These are phyloP conservation scores for Naegleria fowleri DNA, from an alignment of 208 protist genomes.

Conservation along the genomic window DNA sequence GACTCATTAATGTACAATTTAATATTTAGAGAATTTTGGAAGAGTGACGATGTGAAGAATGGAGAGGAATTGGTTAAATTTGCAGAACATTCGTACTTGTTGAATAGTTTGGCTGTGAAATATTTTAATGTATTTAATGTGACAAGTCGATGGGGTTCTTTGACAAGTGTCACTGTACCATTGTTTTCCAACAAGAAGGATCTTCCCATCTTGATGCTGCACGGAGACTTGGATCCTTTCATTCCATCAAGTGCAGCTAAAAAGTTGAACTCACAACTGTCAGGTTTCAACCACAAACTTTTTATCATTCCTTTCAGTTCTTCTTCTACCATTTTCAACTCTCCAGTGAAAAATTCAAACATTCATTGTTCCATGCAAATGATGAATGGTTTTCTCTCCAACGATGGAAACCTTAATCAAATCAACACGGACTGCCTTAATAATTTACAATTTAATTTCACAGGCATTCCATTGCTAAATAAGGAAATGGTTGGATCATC, in stretches of 20 bases:
- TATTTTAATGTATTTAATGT: not conserved
- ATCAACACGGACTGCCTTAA: not conserved
- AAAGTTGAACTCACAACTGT: not conserved
- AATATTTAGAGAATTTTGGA: not conserved
- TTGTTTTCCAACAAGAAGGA: not conserved
- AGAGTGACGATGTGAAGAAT: not conserved
- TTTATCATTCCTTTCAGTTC: not conserved
- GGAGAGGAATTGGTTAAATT: no score
- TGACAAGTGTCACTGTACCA: no score
- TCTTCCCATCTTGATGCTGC: not conserved
- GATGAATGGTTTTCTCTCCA: not conserved
- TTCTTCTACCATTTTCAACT: not conserved
- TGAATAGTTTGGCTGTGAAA: not conserved
- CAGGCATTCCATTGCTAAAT: not conserved
- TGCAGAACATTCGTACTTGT: not conserved
- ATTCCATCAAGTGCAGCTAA: not conserved
- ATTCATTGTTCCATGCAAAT: not conserved
- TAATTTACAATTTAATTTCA: not conserved
- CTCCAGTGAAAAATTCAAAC: not conserved
- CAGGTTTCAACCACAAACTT: not conserved
- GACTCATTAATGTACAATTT: not conserved
- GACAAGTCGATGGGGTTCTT: not conserved
- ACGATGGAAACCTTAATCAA: not conserved
- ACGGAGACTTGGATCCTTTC: not conserved
- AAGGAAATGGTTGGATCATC: not conserved